A percentile compares a stretch with the other conserved stretches of the same genome.
Evolutionary conservation across 1,284 basidiomycete species (phyloP).

Genomic region (Rhodotorula sp.): DNA sequence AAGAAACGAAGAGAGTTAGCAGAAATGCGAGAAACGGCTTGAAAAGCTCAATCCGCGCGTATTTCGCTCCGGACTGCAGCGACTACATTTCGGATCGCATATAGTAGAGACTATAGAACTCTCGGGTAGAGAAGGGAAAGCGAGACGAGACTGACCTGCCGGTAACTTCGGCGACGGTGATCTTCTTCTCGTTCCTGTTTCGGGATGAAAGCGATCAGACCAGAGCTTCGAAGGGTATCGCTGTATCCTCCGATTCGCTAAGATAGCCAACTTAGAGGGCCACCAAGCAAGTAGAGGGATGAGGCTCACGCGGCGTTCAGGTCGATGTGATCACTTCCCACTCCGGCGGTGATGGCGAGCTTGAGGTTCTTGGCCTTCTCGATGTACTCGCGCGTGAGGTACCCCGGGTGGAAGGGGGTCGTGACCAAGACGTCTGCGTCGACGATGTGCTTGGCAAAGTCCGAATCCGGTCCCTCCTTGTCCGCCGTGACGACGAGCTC

Average conservation of each 20-base stretch:
- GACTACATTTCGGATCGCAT: too few species aligned
- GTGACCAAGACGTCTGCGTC: slow-evolving; percentile 56
- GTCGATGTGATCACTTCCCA: slow-evolving; percentile 69
- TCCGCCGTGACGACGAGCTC: slow-evolving; percentile 71
- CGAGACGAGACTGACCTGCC: slow-evolving; percentile 39
- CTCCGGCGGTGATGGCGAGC: slow-evolving; percentile 88
- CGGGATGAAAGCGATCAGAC: too few species aligned
- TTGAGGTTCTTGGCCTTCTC: slow-evolving; percentile 84
- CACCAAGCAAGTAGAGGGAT: too few species aligned
- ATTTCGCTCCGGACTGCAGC: too few species aligned
- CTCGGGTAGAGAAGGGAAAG: neutral
- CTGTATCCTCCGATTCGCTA: too few species aligned
- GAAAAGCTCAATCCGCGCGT: too few species aligned
- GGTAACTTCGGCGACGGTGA: slow-evolving; percentile 70
- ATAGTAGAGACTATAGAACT: too few species aligned
- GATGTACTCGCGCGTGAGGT: slow-evolving; percentile 78
- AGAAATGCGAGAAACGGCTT: neutral
- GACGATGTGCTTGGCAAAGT: slow-evolving; percentile 81
- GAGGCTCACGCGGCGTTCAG: slow-evolving; percentile 66
- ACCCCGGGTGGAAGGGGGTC: slow-evolving; percentile 76
- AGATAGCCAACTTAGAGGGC: too few species aligned
- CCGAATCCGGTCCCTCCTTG: slow-evolving; percentile 82
- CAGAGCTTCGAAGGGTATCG: too few species aligned
- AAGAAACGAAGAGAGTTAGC: neutral
- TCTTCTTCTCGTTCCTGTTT: slow-evolving; percentile 63